A percentile compares a stretch with the other conserved stretches of the same genome.
Conservation (phyloP, 305 asterid species). For the Solanum hybrid region DNA sequence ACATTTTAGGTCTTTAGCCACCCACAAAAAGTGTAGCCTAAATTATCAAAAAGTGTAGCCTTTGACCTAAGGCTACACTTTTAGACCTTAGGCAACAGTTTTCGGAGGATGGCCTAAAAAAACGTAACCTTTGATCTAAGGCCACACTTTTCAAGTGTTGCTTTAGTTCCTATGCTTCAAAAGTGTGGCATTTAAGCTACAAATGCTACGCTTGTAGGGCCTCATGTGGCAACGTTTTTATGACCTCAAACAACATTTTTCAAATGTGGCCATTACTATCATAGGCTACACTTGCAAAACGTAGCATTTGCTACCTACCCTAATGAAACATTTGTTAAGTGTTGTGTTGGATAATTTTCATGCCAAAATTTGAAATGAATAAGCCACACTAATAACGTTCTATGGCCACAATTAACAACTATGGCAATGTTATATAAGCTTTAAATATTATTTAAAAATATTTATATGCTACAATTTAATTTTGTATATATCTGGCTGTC, state of each 20-base stretch:
- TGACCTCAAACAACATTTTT: background rate
- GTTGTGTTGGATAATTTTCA: background rate
- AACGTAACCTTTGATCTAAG: background rate
- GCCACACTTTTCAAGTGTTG: background rate
- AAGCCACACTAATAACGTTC: background rate
- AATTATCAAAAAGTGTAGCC: background rate
- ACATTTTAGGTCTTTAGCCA: background rate
- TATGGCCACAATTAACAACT: background rate
- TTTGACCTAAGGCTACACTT: background rate
- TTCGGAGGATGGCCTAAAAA: background rate
- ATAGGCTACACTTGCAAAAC: background rate
- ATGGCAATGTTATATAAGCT: background rate
- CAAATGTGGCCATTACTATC: background rate
- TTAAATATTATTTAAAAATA: too few species aligned
- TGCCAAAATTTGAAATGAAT: background rate
- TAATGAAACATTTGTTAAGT: background rate
- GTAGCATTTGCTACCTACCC: background rate
- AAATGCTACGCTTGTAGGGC: background rate
- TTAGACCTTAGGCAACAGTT: background rate
- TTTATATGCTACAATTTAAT: too few species aligned
- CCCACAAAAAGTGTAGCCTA: background rate
- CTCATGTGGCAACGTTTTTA: background rate
- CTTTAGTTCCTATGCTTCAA: background rate
- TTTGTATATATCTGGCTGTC: background rate
- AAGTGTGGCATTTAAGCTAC: background rate